Base-by-base conservation (phyloP, 2,329 filamentous ascomycete species). In the Aschersonia sp. region DNA sequence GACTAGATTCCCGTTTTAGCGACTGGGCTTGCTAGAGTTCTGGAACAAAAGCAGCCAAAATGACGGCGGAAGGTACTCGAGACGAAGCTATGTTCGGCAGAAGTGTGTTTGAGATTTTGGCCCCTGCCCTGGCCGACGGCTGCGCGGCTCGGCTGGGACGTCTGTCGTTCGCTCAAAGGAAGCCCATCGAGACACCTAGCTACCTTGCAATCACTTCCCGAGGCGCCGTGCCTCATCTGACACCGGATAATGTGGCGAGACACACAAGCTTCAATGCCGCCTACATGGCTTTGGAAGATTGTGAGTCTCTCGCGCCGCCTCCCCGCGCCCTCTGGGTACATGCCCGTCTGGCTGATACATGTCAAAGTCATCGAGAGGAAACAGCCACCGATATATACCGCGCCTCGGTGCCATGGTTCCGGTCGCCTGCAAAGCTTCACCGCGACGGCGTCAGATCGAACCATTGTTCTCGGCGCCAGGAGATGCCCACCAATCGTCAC, bases 271-370 rank as follows among this genome's bases (percentile, higher is more conserved):
- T 94, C 50, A 69, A 70, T 31, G 85, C 84, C 30, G 72, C 86
- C 4, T 94, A 94, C 60, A 70, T 92, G 58, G 86, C 84, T 1
- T 68, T 97, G 31, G 92, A 98, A 71, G 92, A 98, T 64, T 97
- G 92, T 96, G 73, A 65, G 85, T 65, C 8, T 37, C 8, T 9
- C 35, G 3, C 35, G 4, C 5, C 9, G 7, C 10, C 4, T 5
- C 5, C 35, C 37, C 11, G 14, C 29, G n/a, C 32, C 4, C 12
- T 5, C n/a, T 14, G n/a, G 10, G 5, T n/a, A 7, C 9, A 14
- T 5, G 11, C 7, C 40, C 10, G 40, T n/a, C 40, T 42, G 40
- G 14, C 14, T 22, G 7, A 42, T 42, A 30, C 49, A 51, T 45
- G 42, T 4, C 8, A 12, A 7, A 80, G 77, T 81, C 59, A 66